phyloP scores from a whole-genome alignment of 2,329 filamentous ascomycete species.

The Biscogniauxia mediterranea region DNA sequence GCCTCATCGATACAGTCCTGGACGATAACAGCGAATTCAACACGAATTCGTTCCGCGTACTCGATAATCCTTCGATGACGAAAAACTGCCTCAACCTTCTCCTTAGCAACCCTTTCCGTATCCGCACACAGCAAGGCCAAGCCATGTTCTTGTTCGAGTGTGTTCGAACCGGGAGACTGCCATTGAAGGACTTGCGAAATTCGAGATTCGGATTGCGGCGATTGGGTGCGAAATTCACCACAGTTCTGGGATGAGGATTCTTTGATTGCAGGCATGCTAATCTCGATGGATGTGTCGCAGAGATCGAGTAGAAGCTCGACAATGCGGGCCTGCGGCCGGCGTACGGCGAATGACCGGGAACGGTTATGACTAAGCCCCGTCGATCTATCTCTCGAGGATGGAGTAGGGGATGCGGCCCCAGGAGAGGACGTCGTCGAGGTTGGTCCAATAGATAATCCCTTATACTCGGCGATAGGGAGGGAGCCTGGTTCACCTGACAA shows the following conservation, averaged over 20 bases:
- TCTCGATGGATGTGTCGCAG: constrained; percentile 92
- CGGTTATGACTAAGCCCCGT: constrained; percentile 77
- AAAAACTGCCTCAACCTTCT: constrained; percentile 90
- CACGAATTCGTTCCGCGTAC: constrained; percentile 90
- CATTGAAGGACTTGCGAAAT: constrained; percentile 94
- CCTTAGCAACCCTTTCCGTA: constrained; percentile 77
- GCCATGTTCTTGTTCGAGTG: constrained; percentile 89
- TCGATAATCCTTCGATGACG: constrained; percentile 91
- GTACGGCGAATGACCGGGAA: constrained; percentile 84
- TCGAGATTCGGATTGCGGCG: constrained; percentile 90
- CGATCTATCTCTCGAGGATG: constrained; percentile 70
- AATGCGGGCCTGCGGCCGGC: constrained; percentile 85
- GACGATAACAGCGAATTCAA: constrained; percentile 89
- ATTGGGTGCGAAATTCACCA: constrained; percentile 86
- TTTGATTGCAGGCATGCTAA: constrained; percentile 91
- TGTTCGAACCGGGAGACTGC: constrained; percentile 91
- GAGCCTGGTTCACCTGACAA: constrained; percentile 52
- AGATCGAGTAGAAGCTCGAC: constrained; percentile 93
- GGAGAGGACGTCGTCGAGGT: constrained; percentile 70
- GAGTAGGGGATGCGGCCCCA: constrained; percentile 67
- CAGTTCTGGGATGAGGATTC: constrained; percentile 66
- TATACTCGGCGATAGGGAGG: constrained; percentile 73
- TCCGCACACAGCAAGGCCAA: constrained; percentile 85
- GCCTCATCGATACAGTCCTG: constrained; percentile 95
- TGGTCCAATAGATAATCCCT: constrained; percentile 78